A percentile compares a stretch with the other conserved stretches of the same genome.
phyloP scores from a whole-genome alignment of 305 asterid species.

The Fraxinus albicans region DNA sequence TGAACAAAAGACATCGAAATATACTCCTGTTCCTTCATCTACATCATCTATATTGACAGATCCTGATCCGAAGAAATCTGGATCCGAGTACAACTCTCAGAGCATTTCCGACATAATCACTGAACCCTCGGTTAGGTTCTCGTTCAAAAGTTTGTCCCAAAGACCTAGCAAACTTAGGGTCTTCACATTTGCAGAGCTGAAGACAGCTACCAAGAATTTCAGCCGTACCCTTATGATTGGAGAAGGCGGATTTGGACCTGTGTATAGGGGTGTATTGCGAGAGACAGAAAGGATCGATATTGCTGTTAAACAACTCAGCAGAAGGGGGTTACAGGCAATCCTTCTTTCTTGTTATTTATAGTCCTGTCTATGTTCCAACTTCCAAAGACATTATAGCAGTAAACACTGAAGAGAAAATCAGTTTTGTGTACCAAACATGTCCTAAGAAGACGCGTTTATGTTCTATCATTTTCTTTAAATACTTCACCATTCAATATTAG shows the following conservation, averaged over 20 bases:
- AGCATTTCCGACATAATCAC: conserved; percentile 60
- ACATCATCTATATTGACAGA: conserved; percentile 56
- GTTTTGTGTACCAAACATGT: not conserved
- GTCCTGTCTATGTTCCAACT: not conserved
- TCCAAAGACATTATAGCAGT: not conserved
- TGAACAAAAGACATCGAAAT: conserved; percentile 49
- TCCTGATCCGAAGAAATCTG: conserved; percentile 48
- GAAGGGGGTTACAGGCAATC: conserved; percentile 87
- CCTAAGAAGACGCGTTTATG: not conserved
- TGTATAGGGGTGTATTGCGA: conserved; percentile 54
- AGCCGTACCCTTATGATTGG: conserved; percentile 85
- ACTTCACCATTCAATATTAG: not conserved
- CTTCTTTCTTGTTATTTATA: not conserved
- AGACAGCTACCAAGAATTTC: conserved; percentile 64
- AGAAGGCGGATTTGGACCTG: conserved; percentile 93
- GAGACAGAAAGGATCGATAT: conserved; percentile 50
- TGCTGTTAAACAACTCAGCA: conserved; percentile 91
- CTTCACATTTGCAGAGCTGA: conserved; percentile 63
- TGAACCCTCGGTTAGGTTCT: conserved; percentile 57
- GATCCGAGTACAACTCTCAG: conserved; percentile 52
- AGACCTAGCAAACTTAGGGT: conserved; percentile 55
- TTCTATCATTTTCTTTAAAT: not conserved
- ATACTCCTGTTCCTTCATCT: conserved; percentile 39
- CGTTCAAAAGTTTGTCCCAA: conserved; percentile 51
- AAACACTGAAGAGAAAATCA: not conserved